Conservation (phyloP, 441 rosid species). For the Syzygium syzygioides region DNA sequence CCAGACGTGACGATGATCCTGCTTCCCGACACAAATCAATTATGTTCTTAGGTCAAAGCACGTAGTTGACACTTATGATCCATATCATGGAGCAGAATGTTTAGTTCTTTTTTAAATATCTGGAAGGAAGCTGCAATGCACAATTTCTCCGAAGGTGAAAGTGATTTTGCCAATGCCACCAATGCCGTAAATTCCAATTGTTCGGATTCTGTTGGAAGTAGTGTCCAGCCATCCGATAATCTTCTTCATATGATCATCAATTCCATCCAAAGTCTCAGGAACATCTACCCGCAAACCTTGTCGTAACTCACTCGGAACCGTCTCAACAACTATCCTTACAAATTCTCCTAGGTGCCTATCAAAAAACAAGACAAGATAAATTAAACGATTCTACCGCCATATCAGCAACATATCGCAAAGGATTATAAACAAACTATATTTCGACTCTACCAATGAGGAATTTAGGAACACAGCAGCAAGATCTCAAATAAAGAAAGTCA, state of each 20-base stretch:
- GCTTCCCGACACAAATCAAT: background rate
- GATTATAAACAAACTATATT: background rate
- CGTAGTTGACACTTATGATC: background rate
- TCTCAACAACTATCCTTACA: background rate
- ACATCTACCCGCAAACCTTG: background rate
- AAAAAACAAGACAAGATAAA: background rate
- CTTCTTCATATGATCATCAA: background rate
- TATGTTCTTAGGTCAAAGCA: background rate
- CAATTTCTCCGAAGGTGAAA: background rate
- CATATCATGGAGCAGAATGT: background rate
- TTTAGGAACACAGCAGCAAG: background rate
- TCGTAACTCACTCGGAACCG: background rate
- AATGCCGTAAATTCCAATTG: background rate
- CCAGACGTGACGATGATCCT: background rate
- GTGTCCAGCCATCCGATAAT: background rate
- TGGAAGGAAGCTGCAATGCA: background rate
- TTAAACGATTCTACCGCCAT: background rate
- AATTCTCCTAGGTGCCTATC: background rate
- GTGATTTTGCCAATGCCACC: slow-evolving; percentile 2
- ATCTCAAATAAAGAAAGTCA: background rate
- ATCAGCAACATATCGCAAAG: background rate
- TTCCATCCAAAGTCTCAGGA: background rate
- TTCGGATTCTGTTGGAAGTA: background rate
- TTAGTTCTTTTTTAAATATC: background rate
- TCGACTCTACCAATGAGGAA: background rate